A percentile compares a stretch with the other conserved stretches of the same genome.
Conservation (phyloP, 139 green algal genomes). For the Monoraphidium neglectum region DNA sequence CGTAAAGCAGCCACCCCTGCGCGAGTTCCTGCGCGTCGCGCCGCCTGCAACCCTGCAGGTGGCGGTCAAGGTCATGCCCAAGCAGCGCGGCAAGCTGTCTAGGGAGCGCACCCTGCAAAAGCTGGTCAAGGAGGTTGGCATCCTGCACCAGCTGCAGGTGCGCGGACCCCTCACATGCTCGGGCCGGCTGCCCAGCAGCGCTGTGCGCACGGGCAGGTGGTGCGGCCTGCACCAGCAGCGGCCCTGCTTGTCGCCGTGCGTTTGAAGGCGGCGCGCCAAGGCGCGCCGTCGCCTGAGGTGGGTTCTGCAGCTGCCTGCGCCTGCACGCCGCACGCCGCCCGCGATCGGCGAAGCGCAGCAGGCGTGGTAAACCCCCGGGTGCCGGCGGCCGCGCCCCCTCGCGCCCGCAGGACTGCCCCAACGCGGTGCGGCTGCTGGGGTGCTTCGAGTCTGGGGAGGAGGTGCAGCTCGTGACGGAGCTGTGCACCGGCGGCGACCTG, state of each 20-base stretch:
- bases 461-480: slow-evolving; percentile 50
- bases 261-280: no score
- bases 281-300: no score
- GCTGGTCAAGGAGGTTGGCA: slow-evolving; percentile 45
- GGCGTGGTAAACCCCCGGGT: neutral
- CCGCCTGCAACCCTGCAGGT: slow-evolving; percentile 14
- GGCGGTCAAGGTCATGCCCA: slow-evolving; percentile 52
- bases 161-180: no score
- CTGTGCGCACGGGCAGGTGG: no score
- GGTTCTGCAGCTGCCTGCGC: no score
- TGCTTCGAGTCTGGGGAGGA: slow-evolving; percentile 50
- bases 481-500: slow-evolving; percentile 55
- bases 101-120: slow-evolving; percentile 52
- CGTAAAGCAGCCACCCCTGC: no score
- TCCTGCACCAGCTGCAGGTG: slow-evolving; percentile 32
- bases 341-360: no score
- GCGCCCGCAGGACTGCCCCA: slow-evolving; percentile 24
- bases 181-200: no score
- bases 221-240: no score
- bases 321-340: no score
- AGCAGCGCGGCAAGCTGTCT: slow-evolving; percentile 51
- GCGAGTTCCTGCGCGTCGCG: no score
- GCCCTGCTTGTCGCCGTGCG: no score
- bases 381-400: neutral
- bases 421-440: slow-evolving; percentile 45